Evolutionary conservation across 2,329 filamentous ascomycete species (phyloP), one percentile per base, ranked within the genome.

Genomic region (Ascochyta viciae-villosae): DNA sequence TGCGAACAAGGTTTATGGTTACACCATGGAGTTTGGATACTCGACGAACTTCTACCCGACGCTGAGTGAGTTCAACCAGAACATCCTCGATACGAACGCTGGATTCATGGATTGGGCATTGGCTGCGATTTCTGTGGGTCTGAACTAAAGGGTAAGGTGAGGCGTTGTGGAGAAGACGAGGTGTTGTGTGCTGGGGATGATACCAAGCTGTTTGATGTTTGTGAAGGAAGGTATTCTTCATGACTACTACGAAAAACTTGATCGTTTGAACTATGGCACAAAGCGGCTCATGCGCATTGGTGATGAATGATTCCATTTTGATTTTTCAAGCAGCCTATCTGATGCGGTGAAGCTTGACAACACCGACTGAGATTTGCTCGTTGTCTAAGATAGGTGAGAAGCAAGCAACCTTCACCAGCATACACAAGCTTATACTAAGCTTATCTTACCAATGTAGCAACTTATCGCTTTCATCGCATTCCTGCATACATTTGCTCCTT

Each of bases 1-100:
- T 3, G 68, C 63, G 12, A 78, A 77, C 56, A 77, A 77, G 62
- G 71, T 78, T 7, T 73, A 78, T 22, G 76, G 74, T 1, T 77
- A 71, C 45, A 77, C 74, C 0, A 61, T 78, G 66, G 74, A 77
- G 57, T 75, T 76, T 65, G 76, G 74, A 8, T 74, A 75, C 45
- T 66, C 69, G 23, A 75, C 72, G 1, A 77, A 77, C 62, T 77
- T 78, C 50, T 78, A 78, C 60, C 75, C 76, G 1, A 77, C 76
- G 5, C 43, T 67, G 26, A 64, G 65, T n/a, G 74, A 78, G 61
- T 78, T 75, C 61, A 76, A 76, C 58, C 64, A 69, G 54, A 77
- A 77, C 46, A 76, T 77, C 26, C 53, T 76, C 16, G 76, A 77
- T 49, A 78, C 74, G 1, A 76, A 74, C 55, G 75, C 75, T 6